Percentiles rank a stretch among this genome's conserved stretches.
Conservation (phyloP, 2,329 filamentous ascomycete genomes). For the Alternaria burnsii region DNA sequence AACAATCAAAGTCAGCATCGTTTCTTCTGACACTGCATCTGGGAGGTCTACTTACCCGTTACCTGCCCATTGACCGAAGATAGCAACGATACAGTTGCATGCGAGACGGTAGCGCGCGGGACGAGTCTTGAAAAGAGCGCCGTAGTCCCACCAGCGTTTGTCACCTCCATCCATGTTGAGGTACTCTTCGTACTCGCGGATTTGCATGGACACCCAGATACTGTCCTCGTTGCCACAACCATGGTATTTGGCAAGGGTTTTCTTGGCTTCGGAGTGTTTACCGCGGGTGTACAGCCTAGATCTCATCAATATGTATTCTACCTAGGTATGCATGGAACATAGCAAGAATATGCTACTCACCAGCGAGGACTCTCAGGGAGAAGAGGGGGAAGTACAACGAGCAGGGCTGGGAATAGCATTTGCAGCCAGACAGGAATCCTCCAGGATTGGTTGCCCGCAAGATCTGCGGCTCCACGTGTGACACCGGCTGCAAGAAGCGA, state of each 20-base stretch:
- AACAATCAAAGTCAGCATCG: not conserved
- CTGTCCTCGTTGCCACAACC: slow-evolving; percentile 53
- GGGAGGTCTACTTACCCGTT: slow-evolving; percentile 31
- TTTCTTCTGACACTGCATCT: not conserved
- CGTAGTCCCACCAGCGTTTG: slow-evolving; percentile 68
- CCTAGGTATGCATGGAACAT: not conserved
- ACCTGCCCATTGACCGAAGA: slow-evolving; percentile 59
- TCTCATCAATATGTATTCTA: not conserved
- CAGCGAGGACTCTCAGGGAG: slow-evolving; percentile 60
- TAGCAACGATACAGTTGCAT: slow-evolving; percentile 61
- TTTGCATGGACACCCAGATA: slow-evolving; percentile 40
- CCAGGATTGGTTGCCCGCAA: slow-evolving; percentile 31
- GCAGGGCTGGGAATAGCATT: slow-evolving; percentile 45
- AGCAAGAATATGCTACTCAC: not conserved
- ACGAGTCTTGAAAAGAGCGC: slow-evolving; percentile 59
- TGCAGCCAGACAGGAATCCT: slow-evolving; percentile 39
- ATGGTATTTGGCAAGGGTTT: slow-evolving; percentile 65
- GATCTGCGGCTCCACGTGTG: slow-evolving; percentile 31
- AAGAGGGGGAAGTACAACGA: slow-evolving; percentile 58
- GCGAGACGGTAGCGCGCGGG: slow-evolving; percentile 59
- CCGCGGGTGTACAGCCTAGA: slow-evolving; percentile 65
- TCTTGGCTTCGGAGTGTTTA: slow-evolving; percentile 61
- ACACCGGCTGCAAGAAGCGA: slow-evolving; percentile 40
- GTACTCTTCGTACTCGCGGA: slow-evolving; percentile 57
- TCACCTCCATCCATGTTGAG: slow-evolving; percentile 63